A percentile compares a stretch with the other conserved stretches of the same genome.
Evolutionary conservation across 352 stramenopile genomes (phyloP).

Genomic region (Phytophthora pseudosyringae): DNA sequence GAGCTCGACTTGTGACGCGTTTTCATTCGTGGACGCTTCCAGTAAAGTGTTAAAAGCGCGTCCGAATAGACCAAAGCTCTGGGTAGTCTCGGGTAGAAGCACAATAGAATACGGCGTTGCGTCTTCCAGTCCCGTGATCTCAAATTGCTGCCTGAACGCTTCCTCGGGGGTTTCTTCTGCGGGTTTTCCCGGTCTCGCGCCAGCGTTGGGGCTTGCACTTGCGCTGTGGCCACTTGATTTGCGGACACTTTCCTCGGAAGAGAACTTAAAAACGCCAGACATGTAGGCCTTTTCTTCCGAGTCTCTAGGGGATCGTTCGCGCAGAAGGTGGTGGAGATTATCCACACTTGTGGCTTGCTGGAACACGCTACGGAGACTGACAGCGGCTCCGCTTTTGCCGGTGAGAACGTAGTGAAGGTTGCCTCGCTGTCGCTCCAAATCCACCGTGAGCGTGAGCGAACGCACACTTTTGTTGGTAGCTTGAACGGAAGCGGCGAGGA

Average conservation of each 20-base stretch:
- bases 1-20: constrained; percentile 62
- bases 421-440: constrained; percentile 43
- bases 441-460: constrained; percentile 46
- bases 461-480: constrained; percentile 60
- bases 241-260: constrained; percentile 14
- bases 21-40: constrained; percentile 68
- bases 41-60: constrained; percentile 46
- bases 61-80: constrained; percentile 70
- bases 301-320: constrained; percentile 19
- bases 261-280: constrained; percentile 28
- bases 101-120: constrained; percentile 58
- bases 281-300: constrained; percentile 12
- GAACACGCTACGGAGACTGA: constrained; percentile 35
- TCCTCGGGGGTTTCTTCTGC: background rate
- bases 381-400: background rate
- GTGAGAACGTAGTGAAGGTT: constrained; percentile 66
- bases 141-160: constrained; percentile 37
- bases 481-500: constrained; percentile 36
- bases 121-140: constrained; percentile 53
- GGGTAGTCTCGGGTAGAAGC: constrained; percentile 68
- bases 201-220: background rate
- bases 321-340: constrained; percentile 36
- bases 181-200: background rate
- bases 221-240: background rate
- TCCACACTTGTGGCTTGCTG: constrained; percentile 42